A percentile compares a stretch with the other conserved stretches of the same genome.
phyloP scores from a whole-genome alignment of 805 yeast species.

The Wickerhamomyces hampshirensis region DNA sequence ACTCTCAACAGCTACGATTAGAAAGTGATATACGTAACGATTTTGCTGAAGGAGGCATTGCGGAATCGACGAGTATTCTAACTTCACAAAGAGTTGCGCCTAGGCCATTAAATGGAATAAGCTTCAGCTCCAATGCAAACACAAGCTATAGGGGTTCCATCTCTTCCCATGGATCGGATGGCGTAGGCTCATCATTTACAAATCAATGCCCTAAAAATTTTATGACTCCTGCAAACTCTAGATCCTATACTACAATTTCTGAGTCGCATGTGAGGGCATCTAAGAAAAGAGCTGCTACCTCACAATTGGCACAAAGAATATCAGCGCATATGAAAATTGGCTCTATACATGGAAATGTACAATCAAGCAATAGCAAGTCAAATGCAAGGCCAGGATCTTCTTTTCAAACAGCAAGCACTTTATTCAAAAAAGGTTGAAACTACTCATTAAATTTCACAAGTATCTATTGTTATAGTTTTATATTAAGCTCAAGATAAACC shows the following conservation, averaged over 20 bases:
- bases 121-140: conserved; percentile 1
- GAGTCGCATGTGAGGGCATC: conserved; percentile 3
- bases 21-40: conserved; percentile 6
- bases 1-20: background rate
- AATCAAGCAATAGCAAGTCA: conserved; percentile 3
- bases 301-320: conserved; percentile 21
- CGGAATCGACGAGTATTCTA: conserved; percentile 21
- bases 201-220: background rate
- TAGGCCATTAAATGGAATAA: background rate
- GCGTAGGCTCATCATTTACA: conserved; percentile 8
- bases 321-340: conserved; percentile 25
- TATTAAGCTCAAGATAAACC: too few relatives aligned
- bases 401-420: conserved; percentile 6
- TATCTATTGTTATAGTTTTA: too few relatives aligned
- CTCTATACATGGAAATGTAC: conserved; percentile 4
- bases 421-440: conserved; percentile 12
- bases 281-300: conserved; percentile 17
- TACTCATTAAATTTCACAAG: too few relatives aligned
- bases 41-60: conserved; percentile 16
- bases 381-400: conserved; percentile 18
- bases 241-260: too few relatives aligned
- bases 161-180: conserved; percentile 11
- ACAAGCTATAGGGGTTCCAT: conserved; percentile 6
- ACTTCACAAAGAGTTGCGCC: background rate
- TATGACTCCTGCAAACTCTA: background rate